Conservation (phyloP, 306 rosid genomes). For the Mucuna pruriens region DNA sequence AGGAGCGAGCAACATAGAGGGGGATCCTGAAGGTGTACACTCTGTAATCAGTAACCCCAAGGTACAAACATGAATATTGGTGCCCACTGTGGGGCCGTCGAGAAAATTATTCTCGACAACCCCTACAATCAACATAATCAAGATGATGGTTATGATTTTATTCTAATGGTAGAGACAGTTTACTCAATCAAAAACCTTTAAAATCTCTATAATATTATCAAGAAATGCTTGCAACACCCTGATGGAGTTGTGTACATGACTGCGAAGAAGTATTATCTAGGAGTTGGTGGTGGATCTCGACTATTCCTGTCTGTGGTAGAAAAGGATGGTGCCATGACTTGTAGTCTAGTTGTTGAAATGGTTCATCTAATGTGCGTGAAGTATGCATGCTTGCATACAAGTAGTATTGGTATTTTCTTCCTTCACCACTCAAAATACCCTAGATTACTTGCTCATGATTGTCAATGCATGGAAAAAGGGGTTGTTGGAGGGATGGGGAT, state of each 20-base stretch:
- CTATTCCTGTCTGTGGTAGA: constrained; percentile 76
- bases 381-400: constrained; percentile 84
- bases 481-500: constrained; percentile 9
- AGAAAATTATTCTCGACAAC: no score
- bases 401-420: constrained; percentile 40
- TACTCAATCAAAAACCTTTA: constrained; percentile 74
- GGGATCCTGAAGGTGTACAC: no score
- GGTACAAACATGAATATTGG: no score
- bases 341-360: constrained; percentile 79
- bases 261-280: constrained; percentile 94
- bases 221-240: constrained; percentile 66
- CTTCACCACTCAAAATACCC: constrained; percentile 5
- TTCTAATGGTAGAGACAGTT: constrained; percentile 97
- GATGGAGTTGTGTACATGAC: constrained; percentile 81
- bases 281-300: constrained; percentile 92
- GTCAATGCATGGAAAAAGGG: neutral
- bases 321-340: constrained; percentile 74
- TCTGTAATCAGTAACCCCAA: no score
- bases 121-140: neutral
- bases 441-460: constrained; percentile 20
- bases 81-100: no score
- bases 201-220: constrained; percentile 76
- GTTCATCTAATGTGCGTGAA: constrained; percentile 92
- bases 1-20: no score
- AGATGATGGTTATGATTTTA: constrained; percentile 72